Base-by-base conservation (phyloP, 345 rosid genomes). In the Sapria himalayana region DNA sequence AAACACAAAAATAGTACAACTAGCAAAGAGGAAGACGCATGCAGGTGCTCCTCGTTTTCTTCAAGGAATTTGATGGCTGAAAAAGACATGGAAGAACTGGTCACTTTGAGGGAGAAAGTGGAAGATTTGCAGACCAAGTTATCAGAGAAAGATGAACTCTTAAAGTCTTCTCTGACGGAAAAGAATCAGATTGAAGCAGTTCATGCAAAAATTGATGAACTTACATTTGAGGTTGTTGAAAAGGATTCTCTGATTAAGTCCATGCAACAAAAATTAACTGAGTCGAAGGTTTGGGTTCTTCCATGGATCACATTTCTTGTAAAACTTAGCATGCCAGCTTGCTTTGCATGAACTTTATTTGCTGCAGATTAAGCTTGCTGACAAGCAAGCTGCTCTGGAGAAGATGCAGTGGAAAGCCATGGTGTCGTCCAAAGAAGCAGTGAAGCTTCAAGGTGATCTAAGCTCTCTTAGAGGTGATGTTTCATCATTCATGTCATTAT, bases 331-430 rank as follows among this genome's bases (percentile, higher is more conserved):
- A n/a, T n/a, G n/a, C n/a, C n/a, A n/a, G n/a, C n/a, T n/a, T n/a
- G n/a, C n/a, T n/a, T n/a, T n/a, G n/a, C n/a, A n/a, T n/a, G n/a
- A n/a, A n/a, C n/a, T n/a, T 22, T 44, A 38, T 39, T 24, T 15
- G 29, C 33, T 33, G 34, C 73, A 74, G 95, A 64, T 89, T 48
- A 77, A 79, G 61, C 93, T 84, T 50, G 99, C 95, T 22, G 99
- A 89, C 66, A 89, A 58, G 69, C 95, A 84, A 62, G 99, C 99
- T 24, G 76, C 84, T 9, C 59, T 82, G 31, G 99, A 91, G 49
- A 91, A 77, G 71, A 55, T 64, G 24, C 95, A 66, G 48, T 91
- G 99, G 99, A 84, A 91, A 62, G 84, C 78, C 46, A 74, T 71
- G 73, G 66, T 81, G 40, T 60, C 85, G 22, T 65, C 67, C 43